Percentiles rank a stretch among this genome's conserved stretches.
Evolutionary conservation across 805 yeast species (phyloP).

Genomic region (Dipodascus geniculatus): DNA sequence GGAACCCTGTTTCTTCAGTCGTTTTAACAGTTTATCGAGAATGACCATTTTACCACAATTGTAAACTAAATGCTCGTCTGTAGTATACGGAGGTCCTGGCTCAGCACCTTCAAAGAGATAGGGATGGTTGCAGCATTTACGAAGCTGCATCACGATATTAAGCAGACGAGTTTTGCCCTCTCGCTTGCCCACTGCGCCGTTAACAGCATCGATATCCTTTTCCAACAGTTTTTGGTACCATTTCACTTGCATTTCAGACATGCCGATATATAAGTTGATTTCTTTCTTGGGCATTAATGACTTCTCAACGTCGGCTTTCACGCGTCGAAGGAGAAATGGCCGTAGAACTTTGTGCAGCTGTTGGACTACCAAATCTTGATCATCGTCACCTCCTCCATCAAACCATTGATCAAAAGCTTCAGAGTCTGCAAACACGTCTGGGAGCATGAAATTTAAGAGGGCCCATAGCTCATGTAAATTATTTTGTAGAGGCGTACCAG

Average conservation of each 20-base stretch:
- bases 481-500: constrained; percentile 95
- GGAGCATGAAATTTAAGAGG: constrained; percentile 72
- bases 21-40: constrained; percentile 67
- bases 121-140: constrained; percentile 97
- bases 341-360: constrained; percentile 77
- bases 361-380: constrained; percentile 74
- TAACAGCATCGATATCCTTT: constrained; percentile 91
- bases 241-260: constrained; percentile 87
- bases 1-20: constrained; percentile 68
- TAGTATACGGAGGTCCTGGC: constrained; percentile 95
- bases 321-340: constrained; percentile 82
- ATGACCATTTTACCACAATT: constrained; percentile 89
- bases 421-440: constrained; percentile 91
- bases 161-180: constrained; percentile 76
- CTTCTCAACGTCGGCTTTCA: constrained; percentile 87
- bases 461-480: constrained; percentile 97
- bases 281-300: constrained; percentile 84
- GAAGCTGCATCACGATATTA: constrained; percentile 90
- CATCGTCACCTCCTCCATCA: constrained; percentile 33
- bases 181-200: constrained; percentile 81
- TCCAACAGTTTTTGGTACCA: constrained; percentile 86
- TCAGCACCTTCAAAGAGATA: constrained; percentile 97
- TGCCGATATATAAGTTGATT: constrained; percentile 81
- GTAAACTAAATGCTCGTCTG: constrained; percentile 81
- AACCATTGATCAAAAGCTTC: constrained; percentile 91